These are phyloP conservation scores for Fusarium odoratissimum DNA, from an alignment of 2,329 filamentous ascomycete species.

Conservation along the genomic window DNA sequence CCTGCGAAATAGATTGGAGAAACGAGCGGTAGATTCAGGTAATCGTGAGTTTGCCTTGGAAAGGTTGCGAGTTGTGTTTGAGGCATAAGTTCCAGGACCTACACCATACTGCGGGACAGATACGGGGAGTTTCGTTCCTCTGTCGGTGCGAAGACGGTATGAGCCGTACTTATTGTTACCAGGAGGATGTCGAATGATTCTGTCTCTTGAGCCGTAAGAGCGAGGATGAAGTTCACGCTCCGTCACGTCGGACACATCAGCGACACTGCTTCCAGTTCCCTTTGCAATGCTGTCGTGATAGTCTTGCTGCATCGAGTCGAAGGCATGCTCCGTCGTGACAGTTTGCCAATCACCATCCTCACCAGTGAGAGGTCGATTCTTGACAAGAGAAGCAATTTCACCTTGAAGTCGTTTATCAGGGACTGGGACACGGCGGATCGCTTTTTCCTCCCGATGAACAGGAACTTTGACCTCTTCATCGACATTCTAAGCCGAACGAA, in stretches of 20 bases:
- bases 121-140: constrained; percentile 29
- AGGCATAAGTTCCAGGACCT: constrained; percentile 21
- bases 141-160: constrained; percentile 42
- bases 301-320: constrained; percentile 36
- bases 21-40: constrained; percentile 40
- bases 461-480: constrained; percentile 54
- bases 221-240: constrained; percentile 31
- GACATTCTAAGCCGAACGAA: constrained; percentile 56
- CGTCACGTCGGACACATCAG: constrained; percentile 56
- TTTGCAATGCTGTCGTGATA: constrained; percentile 43
- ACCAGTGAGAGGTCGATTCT: constrained; percentile 27
- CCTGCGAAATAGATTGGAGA: constrained; percentile 45
- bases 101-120: constrained; percentile 39
- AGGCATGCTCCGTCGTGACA: constrained; percentile 47
- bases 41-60: constrained; percentile 35
- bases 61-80: constrained; percentile 40
- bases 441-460: constrained; percentile 39
- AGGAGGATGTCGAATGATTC: constrained; percentile 45
- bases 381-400: constrained; percentile 35
- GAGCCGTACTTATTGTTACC: constrained; percentile 4
- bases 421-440: background rate
- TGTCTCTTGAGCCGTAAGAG: constrained; percentile 42
- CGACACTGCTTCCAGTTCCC: constrained; percentile 57
- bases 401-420: constrained; percentile 20
- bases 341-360: constrained; percentile 52